These are phyloP conservation scores for Buddleja alternifolia DNA, from an alignment of 257 asterid genomes.

Conservation along the genomic window DNA sequence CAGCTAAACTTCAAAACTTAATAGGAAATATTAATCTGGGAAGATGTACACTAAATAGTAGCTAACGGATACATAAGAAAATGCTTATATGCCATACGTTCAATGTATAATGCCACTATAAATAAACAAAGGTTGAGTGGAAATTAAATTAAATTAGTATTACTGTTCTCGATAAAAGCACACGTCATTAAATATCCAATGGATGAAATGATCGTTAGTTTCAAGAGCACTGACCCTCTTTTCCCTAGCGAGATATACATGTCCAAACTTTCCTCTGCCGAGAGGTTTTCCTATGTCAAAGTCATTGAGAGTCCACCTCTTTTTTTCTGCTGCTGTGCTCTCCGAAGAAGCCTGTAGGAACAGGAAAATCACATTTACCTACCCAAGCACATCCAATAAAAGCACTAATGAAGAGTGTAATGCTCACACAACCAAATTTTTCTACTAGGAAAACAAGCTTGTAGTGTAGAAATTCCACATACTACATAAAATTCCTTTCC, in stretches of 20 bases:
- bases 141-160: neutral
- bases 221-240: conserved; percentile 59
- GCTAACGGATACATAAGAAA: neutral
- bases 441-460: neutral
- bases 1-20: neutral
- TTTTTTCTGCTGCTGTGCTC: conserved; percentile 59
- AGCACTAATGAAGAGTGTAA: neutral
- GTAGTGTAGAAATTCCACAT: neutral
- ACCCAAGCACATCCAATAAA: neutral
- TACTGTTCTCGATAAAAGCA: neutral
- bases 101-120: neutral
- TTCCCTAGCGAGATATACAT: conserved; percentile 85
- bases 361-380: neutral
- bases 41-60: neutral
- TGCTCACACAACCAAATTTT: neutral
- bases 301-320: conserved; percentile 76
- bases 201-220: neutral
- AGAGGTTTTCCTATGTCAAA: conserved; percentile 93
- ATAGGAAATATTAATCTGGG: neutral
- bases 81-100: neutral
- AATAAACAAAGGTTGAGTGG: neutral
- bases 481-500: neutral
- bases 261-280: conserved; percentile 92
- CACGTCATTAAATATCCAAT: neutral
- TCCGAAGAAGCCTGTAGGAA: conserved; percentile 50